These are phyloP conservation scores for Aquanectria penicillioides DNA, from an alignment of 2,329 filamentous ascomycete genomes.

Conservation along the genomic window DNA sequence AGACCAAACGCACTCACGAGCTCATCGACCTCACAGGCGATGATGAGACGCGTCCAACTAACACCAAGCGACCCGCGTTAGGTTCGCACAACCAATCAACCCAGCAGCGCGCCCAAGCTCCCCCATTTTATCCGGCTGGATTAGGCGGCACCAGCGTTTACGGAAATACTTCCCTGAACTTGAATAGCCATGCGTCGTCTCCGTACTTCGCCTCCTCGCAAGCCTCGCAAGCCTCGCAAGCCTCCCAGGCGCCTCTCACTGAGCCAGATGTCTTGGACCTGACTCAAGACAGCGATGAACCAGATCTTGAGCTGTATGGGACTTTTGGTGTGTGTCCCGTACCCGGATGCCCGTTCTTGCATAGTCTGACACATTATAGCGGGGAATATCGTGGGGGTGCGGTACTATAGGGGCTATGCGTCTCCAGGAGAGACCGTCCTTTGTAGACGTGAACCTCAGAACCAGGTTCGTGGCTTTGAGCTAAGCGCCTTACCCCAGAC, in stretches of 20 bases:
- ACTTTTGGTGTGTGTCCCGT: constrained; percentile 49
- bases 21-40: constrained; percentile 56
- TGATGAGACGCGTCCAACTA: constrained; percentile 33
- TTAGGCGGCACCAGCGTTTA: constrained; percentile 32
- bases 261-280: constrained; percentile 55
- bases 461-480: constrained; percentile 54
- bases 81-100: constrained; percentile 13
- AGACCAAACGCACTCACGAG: constrained; percentile 49
- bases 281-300: constrained; percentile 55
- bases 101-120: no score
- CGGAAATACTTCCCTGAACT: not conserved
- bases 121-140: constrained; percentile 21
- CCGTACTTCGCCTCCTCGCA: constrained; percentile 26
- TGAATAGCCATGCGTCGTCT: constrained; percentile 16
- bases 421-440: constrained; percentile 71
- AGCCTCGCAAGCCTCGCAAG: constrained; percentile 24
- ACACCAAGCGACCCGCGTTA: constrained; percentile 40
- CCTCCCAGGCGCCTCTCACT: constrained; percentile 25
- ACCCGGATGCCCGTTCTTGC: not conserved
- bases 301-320: constrained; percentile 58
- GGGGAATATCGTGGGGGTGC: constrained; percentile 61
- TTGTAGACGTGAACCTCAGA: constrained; percentile 72
- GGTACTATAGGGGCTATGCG: constrained; percentile 71
- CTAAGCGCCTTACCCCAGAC: not conserved
- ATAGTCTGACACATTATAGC: constrained; percentile 44